Percentiles rank a stretch among this genome's conserved stretches.
Conservation (phyloP, 441 rosid species). For the Rhodomyrtus psidioides region DNA sequence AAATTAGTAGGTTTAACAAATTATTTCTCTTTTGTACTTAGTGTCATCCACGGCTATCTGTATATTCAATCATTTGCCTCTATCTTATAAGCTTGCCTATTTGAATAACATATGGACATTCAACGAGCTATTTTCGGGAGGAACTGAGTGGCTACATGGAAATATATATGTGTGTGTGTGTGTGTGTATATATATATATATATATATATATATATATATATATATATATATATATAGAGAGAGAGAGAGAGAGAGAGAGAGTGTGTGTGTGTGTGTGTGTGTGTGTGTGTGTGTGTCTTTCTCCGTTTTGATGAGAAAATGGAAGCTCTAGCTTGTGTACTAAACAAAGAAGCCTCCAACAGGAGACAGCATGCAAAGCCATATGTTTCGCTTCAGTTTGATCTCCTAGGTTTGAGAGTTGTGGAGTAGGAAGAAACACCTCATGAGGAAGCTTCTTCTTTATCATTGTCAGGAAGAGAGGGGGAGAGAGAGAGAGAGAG, state of each 20-base stretch:
- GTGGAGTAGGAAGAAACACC: constrained; percentile 30
- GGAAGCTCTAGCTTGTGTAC: not conserved
- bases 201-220: too few relatives aligned
- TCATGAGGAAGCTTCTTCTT: constrained; percentile 6
- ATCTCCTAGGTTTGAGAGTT: not conserved
- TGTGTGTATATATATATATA: too few relatives aligned
- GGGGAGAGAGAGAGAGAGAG: too few relatives aligned
- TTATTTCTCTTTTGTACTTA: not conserved
- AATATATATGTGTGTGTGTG: too few relatives aligned
- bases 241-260: not conserved
- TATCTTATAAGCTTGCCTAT: not conserved
- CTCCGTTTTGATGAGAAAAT: not conserved
- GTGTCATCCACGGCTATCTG: too few relatives aligned
- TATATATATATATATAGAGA: too few relatives aligned
- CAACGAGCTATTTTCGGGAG: not conserved
- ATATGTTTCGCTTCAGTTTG: not conserved
- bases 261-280: too few relatives aligned
- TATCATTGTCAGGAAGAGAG: not conserved
- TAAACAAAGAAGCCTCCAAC: not conserved
- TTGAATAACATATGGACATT: not conserved
- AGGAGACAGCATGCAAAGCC: not conserved
- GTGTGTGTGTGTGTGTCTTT: too few relatives aligned
- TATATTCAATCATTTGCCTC: too few relatives aligned
- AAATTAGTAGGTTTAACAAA: not conserved
- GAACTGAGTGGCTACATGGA: not conserved